These are phyloP conservation scores for Neurospora sp. DNA, from an alignment of 495 filamentous ascomycete genomes.

Conservation along the genomic window DNA sequence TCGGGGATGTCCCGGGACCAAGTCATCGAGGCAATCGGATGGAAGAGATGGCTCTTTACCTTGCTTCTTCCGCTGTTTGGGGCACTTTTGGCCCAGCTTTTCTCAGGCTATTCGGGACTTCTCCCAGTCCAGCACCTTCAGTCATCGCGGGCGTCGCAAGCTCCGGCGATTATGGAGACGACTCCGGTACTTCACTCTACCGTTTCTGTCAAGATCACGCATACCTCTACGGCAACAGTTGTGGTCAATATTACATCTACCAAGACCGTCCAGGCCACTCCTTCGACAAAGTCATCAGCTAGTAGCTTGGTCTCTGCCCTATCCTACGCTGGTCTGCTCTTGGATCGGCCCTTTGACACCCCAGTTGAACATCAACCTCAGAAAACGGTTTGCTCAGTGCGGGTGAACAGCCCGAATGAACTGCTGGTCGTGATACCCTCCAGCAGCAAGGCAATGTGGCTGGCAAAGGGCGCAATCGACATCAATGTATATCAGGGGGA, in stretches of 20 bases:
- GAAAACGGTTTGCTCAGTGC: conserved; percentile 28
- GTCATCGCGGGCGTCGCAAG: neutral
- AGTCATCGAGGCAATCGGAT: neutral
- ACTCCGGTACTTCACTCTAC: neutral
- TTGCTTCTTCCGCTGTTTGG: conserved; percentile 10
- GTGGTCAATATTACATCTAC: conserved; percentile 29
- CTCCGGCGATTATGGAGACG: neutral
- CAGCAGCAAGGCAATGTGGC: conserved; percentile 28
- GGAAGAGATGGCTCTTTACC: conserved; percentile 5
- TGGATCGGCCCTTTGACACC: conserved; percentile 23
- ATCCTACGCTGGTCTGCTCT: conserved; percentile 29
- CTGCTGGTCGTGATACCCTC: conserved; percentile 30
- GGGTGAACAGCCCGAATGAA: conserved; percentile 25
- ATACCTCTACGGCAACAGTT: conserved; percentile 25
- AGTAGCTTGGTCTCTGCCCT: conserved; percentile 29
- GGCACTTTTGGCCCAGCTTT: conserved; percentile 3
- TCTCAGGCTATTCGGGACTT: neutral
- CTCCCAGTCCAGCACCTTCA: neutral
- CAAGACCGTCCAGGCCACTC: conserved; percentile 28
- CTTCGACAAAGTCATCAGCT: conserved; percentile 16
- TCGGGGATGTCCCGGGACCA: neutral
- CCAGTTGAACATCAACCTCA: conserved; percentile 11
- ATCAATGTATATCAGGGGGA: conserved; percentile 34
- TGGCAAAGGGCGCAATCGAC: conserved; percentile 31
- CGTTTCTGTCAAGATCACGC: conserved; percentile 9